A percentile compares a stretch with the other conserved stretches of the same genome.
phyloP scores from a whole-genome alignment of 768 basidiomycete species.

The Mycena rosella region DNA sequence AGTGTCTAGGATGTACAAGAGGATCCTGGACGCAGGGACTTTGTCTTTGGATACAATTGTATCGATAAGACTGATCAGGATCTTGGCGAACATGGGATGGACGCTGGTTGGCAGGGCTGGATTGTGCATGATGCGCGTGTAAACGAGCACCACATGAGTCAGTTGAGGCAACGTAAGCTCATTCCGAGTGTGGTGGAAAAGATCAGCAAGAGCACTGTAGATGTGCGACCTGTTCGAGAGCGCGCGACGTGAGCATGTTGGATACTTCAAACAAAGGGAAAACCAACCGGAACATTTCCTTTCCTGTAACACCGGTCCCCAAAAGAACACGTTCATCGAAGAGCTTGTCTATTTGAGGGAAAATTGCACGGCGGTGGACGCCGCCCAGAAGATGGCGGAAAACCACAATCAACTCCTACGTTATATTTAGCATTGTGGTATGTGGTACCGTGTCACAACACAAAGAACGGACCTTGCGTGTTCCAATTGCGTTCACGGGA shows the following conservation, averaged over 20 bases:
- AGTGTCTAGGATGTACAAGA: constrained; percentile 83
- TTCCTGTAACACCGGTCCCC: constrained; percentile 85
- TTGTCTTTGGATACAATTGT: constrained; percentile 82
- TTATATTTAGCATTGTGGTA: too few species aligned
- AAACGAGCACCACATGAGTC: constrained; percentile 82
- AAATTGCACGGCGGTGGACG: constrained; percentile 80
- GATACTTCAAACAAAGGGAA: not conserved
- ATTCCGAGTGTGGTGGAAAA: constrained; percentile 90
- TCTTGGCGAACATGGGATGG: constrained; percentile 92
- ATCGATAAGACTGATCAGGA: constrained; percentile 92
- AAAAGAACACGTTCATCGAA: constrained; percentile 92
- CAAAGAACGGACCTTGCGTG: constrained; percentile 74
- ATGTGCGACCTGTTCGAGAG: constrained; percentile 70
- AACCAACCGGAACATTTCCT: constrained; percentile 84
- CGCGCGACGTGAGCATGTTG: constrained; percentile 26
- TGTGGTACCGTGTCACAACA: too few species aligned
- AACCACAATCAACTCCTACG: constrained; percentile 91
- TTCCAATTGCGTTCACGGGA: constrained; percentile 84
- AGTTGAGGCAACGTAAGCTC: constrained; percentile 86
- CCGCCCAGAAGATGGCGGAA: constrained; percentile 90
- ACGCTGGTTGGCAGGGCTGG: constrained; percentile 82
- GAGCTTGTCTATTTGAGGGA: constrained; percentile 89
- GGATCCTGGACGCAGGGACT: constrained; percentile 71
- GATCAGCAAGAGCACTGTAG: constrained; percentile 91
- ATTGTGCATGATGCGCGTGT: constrained; percentile 91